Percentiles rank a stretch among this genome's conserved stretches.
Evolutionary conservation across 2,329 filamentous ascomycete species (phyloP).

Genomic region (Fusarium decemcellulare): DNA sequence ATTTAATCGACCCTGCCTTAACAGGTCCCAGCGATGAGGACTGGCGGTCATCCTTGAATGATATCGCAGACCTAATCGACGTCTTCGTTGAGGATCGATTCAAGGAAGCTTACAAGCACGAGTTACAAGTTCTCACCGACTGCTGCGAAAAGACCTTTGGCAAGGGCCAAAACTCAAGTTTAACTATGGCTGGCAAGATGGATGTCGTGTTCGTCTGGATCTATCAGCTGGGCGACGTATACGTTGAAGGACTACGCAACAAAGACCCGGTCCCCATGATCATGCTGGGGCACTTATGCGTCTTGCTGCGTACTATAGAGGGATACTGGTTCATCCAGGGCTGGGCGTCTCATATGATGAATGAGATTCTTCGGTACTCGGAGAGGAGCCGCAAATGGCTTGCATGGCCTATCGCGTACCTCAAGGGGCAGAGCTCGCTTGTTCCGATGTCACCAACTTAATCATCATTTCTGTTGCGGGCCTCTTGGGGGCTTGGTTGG

Average conservation of each 20-base stretch:
- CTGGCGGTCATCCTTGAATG: background rate
- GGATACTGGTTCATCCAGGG: background rate
- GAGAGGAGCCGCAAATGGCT: constrained; percentile 4
- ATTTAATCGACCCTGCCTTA: background rate
- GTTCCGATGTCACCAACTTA: background rate
- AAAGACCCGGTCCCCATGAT: background rate
- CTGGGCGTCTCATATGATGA: constrained; percentile 1
- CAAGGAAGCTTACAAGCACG: background rate
- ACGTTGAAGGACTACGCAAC: background rate
- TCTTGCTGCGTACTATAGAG: background rate
- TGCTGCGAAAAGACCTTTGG: background rate
- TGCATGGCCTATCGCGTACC: background rate
- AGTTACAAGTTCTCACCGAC: background rate
- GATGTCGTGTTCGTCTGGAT: background rate
- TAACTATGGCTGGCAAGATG: background rate
- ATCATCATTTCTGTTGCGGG: background rate
- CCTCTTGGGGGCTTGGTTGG: no score
- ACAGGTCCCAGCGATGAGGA: background rate
- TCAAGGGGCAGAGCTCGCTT: background rate
- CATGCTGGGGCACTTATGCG: background rate
- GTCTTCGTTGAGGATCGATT: background rate
- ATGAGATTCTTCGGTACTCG: background rate
- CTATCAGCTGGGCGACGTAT: background rate
- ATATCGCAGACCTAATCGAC: background rate
- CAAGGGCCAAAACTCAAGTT: background rate